Evolutionary conservation across 352 stramenopile species (phyloP), one percentile per base, ranked within the genome.

Genomic region (Globisporangium splendens): DNA sequence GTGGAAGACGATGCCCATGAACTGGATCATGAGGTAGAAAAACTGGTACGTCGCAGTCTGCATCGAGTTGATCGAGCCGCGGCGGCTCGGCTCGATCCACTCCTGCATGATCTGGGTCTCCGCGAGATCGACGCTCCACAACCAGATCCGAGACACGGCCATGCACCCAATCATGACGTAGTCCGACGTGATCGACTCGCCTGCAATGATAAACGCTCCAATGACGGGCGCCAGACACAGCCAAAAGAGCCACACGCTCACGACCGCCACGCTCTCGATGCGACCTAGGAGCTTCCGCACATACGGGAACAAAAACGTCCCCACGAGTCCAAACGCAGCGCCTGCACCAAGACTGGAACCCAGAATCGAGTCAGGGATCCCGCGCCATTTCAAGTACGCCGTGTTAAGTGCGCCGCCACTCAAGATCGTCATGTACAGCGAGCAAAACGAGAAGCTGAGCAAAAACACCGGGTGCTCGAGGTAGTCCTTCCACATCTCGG

Each of bases 61-160:
- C 75, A 89, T 87, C 11, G 75, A 63, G 63, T 86, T 86, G 72
- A 87, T 85, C 20, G 69, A 58, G 35, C 77, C 77, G 42, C 77
- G 77, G 11, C 71, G 68, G 48, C 70, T 62, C 17, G 72, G 65
- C 21, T 75, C 65, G 53, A 87, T 78, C 72, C 73, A 85, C 64
- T 88, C 78, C 56, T 88, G 78, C 77, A 87, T 86, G 53, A 86
- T 77, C 67, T 89, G 79, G 22, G 75, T 86, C 63, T 87, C 75
- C 8, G 73, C 77, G n/a, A 89, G 52, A 52, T 87, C 77, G 8
- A 61, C 65, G 28, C 55, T 79, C 78, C 78, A 86, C 10, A 88
- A 70, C 73, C 76, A 86, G 50, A 73, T 50, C 28, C 78, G 74
- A 8, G 76, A 85, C 18, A 82, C 57, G 15, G 80, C 61, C 49